These are phyloP conservation scores for Candida jianshihensis DNA, from an alignment of 805 yeast species.

Conservation along the genomic window DNA sequence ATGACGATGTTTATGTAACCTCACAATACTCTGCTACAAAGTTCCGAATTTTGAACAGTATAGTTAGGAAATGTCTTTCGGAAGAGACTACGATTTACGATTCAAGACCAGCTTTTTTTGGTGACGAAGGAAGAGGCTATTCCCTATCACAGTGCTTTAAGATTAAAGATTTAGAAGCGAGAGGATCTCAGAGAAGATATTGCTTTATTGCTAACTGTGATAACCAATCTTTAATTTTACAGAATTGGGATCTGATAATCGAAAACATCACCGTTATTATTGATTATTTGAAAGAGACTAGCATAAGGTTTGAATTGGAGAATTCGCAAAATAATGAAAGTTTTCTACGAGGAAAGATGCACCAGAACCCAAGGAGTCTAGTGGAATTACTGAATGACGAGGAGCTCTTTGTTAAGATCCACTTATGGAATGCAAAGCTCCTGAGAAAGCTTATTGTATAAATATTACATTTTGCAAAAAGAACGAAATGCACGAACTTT, in stretches of 20 bases:
- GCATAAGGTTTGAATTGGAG: conserved; percentile 21
- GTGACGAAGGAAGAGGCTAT: conserved; percentile 54
- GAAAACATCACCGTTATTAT: conserved; percentile 35
- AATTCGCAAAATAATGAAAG: conserved; percentile 33
- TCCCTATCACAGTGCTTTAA: conserved; percentile 57
- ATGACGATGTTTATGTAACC: conserved; percentile 32
- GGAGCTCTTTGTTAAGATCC: conserved; percentile 48
- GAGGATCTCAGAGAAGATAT: conserved; percentile 70
- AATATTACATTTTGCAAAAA: no score
- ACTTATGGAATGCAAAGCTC: conserved; percentile 55
- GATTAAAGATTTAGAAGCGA: conserved; percentile 54
- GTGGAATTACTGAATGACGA: conserved; percentile 49
- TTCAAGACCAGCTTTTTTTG: conserved; percentile 54
- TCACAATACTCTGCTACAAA: conserved; percentile 55
- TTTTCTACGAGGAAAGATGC: conserved; percentile 48
- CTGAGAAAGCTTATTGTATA: conserved; percentile 32
- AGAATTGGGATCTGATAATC: conserved; percentile 46
- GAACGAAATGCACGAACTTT: no score
- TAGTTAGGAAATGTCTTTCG: conserved; percentile 57
- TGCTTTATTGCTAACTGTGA: conserved; percentile 52
- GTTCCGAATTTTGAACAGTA: conserved; percentile 49
- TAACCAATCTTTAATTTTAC: conserved; percentile 42
- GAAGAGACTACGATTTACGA: conserved; percentile 59
- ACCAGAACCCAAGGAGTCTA: conserved; percentile 49
- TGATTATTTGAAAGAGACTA: conserved; percentile 29